Base-by-base conservation (phyloP, 2,329 filamentous ascomycete species). In the Magnaporthiopsis poae region DNA sequence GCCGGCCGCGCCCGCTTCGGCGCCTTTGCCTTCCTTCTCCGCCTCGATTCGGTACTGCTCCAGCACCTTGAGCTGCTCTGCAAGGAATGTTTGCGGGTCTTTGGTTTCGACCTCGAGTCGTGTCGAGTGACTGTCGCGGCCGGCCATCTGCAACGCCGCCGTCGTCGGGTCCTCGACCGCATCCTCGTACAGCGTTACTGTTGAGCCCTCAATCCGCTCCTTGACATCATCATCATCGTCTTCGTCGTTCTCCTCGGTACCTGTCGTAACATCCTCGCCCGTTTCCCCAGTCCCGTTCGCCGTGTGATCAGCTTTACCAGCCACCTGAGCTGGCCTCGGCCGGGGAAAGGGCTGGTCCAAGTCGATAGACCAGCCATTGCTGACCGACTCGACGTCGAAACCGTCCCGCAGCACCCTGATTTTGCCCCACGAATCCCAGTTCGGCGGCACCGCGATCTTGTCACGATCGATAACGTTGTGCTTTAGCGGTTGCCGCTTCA, bases 371-470 rank as follows among this genome's bases (percentile, higher is more conserved):
- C 95, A 99, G 64, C 88, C 90, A 67, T 88, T 85, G 72, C 91
- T 95, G 61, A 96, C 84, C 18, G 86, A 85, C 79, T 99, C 95
- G 29, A 96, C 91, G 71, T 98, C 92, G 72, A 98, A 98, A 0
- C 89, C 91, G 74, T 96, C 95, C 66, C 92, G 87, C 35, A 98
- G 81, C 61, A 98, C 92, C 60, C 94, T 86, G 68, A 99, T 97
- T 78, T 98, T 99, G 68, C 92, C 93, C 91, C 92, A 97, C 0
- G 93, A 97, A 77, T 99, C 95, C 95, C 95, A 99, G 76, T 97
- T 97, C 21, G 93, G 90, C 1, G 94, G 94, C 0, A 99, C 90
- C 5, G 97, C 83, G 66, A 99, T 93, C 81, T 96, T 96, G 76
- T 96, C 93, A 68, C 94, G 86, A 78, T 95, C 95, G 70, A 96